Evolutionary conservation across 768 basidiomycete genomes (phyloP), one percentile per base, ranked within the genome.

Genomic region (Serendipita sp.): DNA sequence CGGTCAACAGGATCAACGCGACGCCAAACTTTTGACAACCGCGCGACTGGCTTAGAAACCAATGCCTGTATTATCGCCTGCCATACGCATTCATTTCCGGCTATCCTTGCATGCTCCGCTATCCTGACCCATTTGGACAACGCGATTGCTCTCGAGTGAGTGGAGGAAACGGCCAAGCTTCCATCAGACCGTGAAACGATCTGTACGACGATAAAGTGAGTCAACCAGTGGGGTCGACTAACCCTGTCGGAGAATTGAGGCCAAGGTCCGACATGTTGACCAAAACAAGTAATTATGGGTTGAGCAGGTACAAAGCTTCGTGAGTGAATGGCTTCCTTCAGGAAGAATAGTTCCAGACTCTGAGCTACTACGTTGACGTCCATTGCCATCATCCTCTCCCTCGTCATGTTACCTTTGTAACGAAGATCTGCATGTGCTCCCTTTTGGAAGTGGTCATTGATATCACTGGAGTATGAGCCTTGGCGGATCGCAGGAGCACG

Each of bases 41-140:
- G 76, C 7, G 88, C 86, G 24, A 92, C 78, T 16, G 90, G 86
- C 32, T 84, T 76, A 15, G 86, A 84, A 67, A 86, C 88, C 15
- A 92, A 71, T 4, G 86, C 90, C 11, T 79, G 77, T n/a, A 73
- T 73, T 63, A 92, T 85, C 1, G 89, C 89, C 46, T 76, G 79
- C 87, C 86, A 92, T 13, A 88, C 83, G 66, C 84, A 86, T 70
- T 88, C 86, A 68, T 92, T 89, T 0, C 90, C 90, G 2, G 77
- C 76, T n/a, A 76, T 70, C 7, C 89, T 78, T 66, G 86, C 86
- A 32, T 85, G 72, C 70, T 92, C 90, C 0, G 83, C 90, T 1
- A 91, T 77, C 46, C 79, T 78, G 8, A 81, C 80, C 90, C 90
- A 92, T 0, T 81, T 78, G 0, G 82, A 79, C 47, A 92, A 83